A percentile compares a stretch with the other conserved stretches of the same genome.
These are phyloP conservation scores for Brassica nigra DNA, from an alignment of 345 rosid species.

Conservation along the genomic window DNA sequence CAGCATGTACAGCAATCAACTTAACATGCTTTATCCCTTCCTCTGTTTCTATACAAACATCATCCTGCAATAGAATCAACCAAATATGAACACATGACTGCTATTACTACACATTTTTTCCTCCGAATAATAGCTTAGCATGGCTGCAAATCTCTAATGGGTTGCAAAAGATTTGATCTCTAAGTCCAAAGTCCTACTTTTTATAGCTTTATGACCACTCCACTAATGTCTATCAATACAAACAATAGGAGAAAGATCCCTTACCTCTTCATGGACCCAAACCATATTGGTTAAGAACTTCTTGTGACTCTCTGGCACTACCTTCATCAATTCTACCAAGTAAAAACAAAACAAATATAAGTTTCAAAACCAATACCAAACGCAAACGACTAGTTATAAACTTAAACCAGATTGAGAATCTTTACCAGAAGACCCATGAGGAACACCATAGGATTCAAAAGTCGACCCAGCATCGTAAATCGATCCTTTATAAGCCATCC, in stretches of 20 bases:
- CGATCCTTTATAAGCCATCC: neutral
- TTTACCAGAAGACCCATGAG: neutral
- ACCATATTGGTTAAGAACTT: conserved; percentile 76
- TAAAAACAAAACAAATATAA: neutral
- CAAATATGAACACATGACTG: neutral
- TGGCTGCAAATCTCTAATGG: neutral
- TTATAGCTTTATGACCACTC: neutral
- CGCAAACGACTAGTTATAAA: neutral
- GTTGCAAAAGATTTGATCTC: neutral
- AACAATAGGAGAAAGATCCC: neutral
- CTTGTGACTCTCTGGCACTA: conserved; percentile 81
- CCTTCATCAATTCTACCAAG: conserved; percentile 70
- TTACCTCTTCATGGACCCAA: conserved; percentile 90
- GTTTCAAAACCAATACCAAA: conserved; percentile 1
- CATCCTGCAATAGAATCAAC: conserved; percentile 48
- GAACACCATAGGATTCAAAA: neutral
- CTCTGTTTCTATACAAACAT: conserved; percentile 61
- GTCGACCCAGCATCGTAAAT: neutral
- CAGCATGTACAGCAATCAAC: conserved; percentile 85
- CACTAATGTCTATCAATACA: neutral
- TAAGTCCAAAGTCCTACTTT: neutral
- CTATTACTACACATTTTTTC: neutral
- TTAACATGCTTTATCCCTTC: conserved; percentile 61
- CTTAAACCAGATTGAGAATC: neutral
- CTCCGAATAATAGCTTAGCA: neutral